phyloP scores from a whole-genome alignment of 2,329 filamentous ascomycete species.

The Ophiostoma australiae region DNA sequence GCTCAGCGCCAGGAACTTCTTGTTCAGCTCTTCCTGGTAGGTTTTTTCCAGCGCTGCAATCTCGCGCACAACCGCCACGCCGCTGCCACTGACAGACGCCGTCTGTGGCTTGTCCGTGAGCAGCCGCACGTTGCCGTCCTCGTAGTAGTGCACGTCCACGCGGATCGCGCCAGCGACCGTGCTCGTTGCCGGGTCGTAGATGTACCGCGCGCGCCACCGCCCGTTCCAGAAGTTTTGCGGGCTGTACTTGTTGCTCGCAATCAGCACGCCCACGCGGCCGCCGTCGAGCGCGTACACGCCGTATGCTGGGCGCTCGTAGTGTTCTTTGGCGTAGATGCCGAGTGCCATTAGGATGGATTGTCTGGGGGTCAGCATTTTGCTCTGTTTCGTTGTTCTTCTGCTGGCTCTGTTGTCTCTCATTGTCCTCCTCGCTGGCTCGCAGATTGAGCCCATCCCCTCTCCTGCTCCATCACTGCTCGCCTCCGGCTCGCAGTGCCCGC shows the following conservation, averaged over 20 bases:
- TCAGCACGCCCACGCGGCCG: constrained; percentile 68
- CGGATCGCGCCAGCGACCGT: constrained; percentile 74
- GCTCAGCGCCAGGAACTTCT: constrained; percentile 78
- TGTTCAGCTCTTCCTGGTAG: constrained; percentile 94
- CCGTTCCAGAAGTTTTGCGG: constrained; percentile 99
- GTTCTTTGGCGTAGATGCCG: constrained; percentile 71
- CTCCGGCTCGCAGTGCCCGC: not conserved
- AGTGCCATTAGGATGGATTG: constrained; percentile 59
- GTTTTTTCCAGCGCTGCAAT: constrained; percentile 78
- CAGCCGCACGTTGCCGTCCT: constrained; percentile 94
- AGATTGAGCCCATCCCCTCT: constrained; percentile 31
- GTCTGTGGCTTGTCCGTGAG: constrained; percentile 76
- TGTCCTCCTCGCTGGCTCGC: not conserved
- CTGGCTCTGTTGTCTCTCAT: not conserved
- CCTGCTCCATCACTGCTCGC: not conserved
- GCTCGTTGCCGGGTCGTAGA: constrained; percentile 64
- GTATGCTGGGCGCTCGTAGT: constrained; percentile 76
- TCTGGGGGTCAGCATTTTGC: constrained; percentile 60
- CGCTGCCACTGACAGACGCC: constrained; percentile 55
- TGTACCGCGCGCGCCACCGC: constrained; percentile 87
- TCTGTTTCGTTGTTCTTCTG: not conserved
- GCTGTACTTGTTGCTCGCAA: constrained; percentile 95
- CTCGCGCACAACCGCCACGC: constrained; percentile 67
- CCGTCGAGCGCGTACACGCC: constrained; percentile 77
- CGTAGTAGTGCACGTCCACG: constrained; percentile 98